Conservation (phyloP, 345 rosid species). For the Microcos paniculata region DNA sequence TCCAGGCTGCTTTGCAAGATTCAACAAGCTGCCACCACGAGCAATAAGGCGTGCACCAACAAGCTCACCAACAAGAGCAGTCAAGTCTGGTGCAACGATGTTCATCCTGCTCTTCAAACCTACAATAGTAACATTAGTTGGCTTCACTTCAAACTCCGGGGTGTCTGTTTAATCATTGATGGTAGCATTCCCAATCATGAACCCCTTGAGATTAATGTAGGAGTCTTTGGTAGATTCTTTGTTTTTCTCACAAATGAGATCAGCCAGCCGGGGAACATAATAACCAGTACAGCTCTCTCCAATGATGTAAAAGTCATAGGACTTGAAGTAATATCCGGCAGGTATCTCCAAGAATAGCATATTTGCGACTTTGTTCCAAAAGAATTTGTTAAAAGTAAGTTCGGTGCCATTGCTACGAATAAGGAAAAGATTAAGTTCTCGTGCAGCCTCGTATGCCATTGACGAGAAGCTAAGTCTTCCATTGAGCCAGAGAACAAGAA, state of each 20-base stretch:
- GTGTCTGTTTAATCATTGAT: slow-evolving; percentile 53
- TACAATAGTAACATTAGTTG: too few species aligned
- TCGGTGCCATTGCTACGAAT: slow-evolving; percentile 28
- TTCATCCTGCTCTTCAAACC: too few species aligned
- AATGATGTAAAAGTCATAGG: slow-evolving; percentile 57
- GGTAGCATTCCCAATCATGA: slow-evolving; percentile 78
- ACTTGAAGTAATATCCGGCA: slow-evolving; percentile 57
- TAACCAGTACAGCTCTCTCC: slow-evolving; percentile 89
- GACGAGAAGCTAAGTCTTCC: too few species aligned
- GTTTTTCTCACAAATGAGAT: slow-evolving; percentile 53
- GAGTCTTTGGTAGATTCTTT: slow-evolving; percentile 28
- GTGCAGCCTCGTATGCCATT: slow-evolving; percentile 67
- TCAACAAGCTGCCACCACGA: too few species aligned
- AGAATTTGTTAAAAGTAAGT: too few species aligned
- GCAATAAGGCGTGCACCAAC: too few species aligned
- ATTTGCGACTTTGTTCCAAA: too few species aligned
- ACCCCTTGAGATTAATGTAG: slow-evolving; percentile 63
- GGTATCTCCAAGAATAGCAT: slow-evolving; percentile 73
- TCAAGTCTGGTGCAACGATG: too few species aligned
- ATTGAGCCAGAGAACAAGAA: too few species aligned
- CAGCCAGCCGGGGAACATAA: slow-evolving; percentile 72
- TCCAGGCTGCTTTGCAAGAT: too few species aligned
- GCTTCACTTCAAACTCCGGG: slow-evolving; percentile 43
- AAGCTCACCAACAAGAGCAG: too few species aligned
- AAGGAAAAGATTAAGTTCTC: slow-evolving; percentile 70